These are phyloP conservation scores for Cornus florida DNA, from an alignment of 148 eudicot species.

Conservation along the genomic window DNA sequence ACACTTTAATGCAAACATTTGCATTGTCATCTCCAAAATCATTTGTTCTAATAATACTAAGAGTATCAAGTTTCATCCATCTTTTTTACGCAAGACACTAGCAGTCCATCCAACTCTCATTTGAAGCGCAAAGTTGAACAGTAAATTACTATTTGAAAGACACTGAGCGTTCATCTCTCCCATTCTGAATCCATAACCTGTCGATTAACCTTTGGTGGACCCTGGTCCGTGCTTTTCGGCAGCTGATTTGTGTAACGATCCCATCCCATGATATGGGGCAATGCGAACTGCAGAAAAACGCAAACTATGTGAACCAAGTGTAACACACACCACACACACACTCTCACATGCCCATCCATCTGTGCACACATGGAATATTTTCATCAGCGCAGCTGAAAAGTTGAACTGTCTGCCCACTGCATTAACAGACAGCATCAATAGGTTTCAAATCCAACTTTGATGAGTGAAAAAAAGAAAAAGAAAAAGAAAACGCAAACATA, in stretches of 20 bases:
- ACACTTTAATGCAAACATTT: background rate
- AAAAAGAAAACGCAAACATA: background rate
- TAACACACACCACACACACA: background rate
- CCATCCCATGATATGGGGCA: slow-evolving; percentile 67
- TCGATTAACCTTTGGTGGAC: slow-evolving; percentile 16
- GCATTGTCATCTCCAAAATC: background rate
- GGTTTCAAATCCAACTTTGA: background rate
- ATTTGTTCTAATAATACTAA: background rate
- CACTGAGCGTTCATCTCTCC: slow-evolving; percentile 37
- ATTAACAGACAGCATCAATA: background rate
- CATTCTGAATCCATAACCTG: slow-evolving; percentile 38
- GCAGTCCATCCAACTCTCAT: slow-evolving; percentile 40
- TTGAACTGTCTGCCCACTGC: background rate
- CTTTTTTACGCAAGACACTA: background rate
- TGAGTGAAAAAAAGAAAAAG: background rate
- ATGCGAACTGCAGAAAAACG: slow-evolving; percentile 43
- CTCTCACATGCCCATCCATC: background rate
- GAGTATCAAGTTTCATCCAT: background rate
- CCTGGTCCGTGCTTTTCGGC: slow-evolving; percentile 5
- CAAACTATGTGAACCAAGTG: background rate
- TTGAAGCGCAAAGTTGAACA: slow-evolving; percentile 25
- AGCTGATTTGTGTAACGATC: slow-evolving; percentile 30
- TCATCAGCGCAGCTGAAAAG: background rate
- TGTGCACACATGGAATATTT: background rate
- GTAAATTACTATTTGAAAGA: background rate